These are phyloP conservation scores for Closterium sp. DNA, from an alignment of 139 green algal genomes.

Conservation along the genomic window DNA sequence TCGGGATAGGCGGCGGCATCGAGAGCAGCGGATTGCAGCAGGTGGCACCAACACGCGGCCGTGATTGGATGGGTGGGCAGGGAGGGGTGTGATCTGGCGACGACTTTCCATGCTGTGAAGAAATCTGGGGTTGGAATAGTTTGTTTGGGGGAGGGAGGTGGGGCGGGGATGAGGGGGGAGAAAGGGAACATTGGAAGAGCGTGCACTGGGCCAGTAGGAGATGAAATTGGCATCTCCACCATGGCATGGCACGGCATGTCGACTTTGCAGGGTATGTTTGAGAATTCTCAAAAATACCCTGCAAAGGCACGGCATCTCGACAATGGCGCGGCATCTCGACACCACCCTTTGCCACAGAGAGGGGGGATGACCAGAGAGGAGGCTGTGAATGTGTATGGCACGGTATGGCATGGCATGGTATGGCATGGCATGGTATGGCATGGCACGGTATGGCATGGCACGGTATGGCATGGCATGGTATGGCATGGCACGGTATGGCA, in stretches of 20 bases:
- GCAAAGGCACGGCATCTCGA: no score
- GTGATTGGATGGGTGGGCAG: not conserved
- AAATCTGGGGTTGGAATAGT: not conserved
- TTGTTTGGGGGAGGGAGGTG: no score
- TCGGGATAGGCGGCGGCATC: not conserved
- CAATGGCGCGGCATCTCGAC: no score
- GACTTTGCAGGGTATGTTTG: no score
- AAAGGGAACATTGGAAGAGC: no score
- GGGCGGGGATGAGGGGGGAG: no score
- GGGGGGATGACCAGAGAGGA: no score
- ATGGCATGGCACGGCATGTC: slow-evolving; percentile 14
- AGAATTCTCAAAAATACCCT: no score
- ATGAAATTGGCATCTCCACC: no score
- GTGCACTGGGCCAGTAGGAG: no score
- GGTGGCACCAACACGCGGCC: not conserved
- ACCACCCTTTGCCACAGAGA: no score
- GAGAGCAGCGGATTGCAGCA: not conserved
- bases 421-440: slow-evolving; percentile 30
- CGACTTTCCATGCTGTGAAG: not conserved
- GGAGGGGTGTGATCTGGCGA: not conserved
- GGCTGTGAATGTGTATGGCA: no score
- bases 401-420: slow-evolving; percentile 12
- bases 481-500: slow-evolving; percentile 14
- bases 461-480: not conserved
- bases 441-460: slow-evolving; percentile 1